Percentiles rank a stretch among this genome's conserved stretches.
These are phyloP conservation scores for Calonectria crousiana DNA, from an alignment of 2,329 filamentous ascomycete genomes.

Conservation along the genomic window DNA sequence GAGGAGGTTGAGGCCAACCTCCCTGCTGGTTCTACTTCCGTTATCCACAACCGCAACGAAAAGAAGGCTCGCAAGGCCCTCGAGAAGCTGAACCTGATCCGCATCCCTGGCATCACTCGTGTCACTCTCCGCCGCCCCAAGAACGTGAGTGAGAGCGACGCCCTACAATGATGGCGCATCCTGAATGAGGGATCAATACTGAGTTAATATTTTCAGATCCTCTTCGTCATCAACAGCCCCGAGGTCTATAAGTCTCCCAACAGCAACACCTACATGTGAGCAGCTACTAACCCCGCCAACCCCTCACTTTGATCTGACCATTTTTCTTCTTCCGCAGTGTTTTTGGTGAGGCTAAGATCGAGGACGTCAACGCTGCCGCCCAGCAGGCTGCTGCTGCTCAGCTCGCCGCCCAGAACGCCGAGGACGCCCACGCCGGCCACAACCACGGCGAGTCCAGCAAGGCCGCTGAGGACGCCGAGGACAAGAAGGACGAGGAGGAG, in stretches of 20 bases:
- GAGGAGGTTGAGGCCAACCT: constrained; percentile 85
- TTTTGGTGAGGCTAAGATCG: constrained; percentile 99
- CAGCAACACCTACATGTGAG: constrained; percentile 99
- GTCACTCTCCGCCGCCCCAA: constrained; percentile 98
- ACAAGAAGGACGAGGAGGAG: constrained; percentile 79
- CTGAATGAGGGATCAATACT: constrained; percentile 34
- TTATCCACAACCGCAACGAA: constrained; percentile 99
- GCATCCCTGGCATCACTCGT: constrained; percentile 96
- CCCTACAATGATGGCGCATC: constrained; percentile 9
- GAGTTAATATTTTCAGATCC: constrained; percentile 73
- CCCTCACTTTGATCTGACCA: constrained; percentile 19
- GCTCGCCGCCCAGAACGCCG: constrained; percentile 79
- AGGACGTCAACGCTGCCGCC: constrained; percentile 98
- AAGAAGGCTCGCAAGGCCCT: constrained; percentile 99
- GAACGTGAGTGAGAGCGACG: constrained; percentile 81
- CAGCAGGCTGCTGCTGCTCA: constrained; percentile 97
- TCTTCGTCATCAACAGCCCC: constrained; percentile 99
- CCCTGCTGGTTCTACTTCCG: constrained; percentile 87
- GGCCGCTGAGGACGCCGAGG: constrained; percentile 71
- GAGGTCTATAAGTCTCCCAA: constrained; percentile 99
- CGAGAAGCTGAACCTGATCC: constrained; percentile 96
- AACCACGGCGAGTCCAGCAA: constrained; percentile 77
- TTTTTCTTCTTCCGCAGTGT: constrained; percentile 72
- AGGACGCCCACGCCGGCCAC: constrained; percentile 76
- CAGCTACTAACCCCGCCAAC: constrained; percentile 27